Percentiles rank a stretch among this genome's conserved stretches.
These are phyloP conservation scores for Pneumocystis sp. DNA, from an alignment of 1,139 yeast genomes.

Conservation along the genomic window DNA sequence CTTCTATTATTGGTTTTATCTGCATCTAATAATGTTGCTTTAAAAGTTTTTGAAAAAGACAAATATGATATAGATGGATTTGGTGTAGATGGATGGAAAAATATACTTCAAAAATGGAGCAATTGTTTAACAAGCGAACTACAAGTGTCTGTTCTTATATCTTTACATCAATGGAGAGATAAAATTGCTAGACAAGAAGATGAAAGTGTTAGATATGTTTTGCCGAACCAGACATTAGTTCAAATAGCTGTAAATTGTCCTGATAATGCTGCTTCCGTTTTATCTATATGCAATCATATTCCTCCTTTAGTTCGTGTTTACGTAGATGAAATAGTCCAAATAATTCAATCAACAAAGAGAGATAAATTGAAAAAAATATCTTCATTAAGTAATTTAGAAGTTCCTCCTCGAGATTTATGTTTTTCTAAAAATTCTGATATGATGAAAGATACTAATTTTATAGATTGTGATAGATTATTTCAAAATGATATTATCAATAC, in stretches of 20 bases:
- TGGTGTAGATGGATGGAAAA: constrained; percentile 19
- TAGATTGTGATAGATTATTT: not conserved
- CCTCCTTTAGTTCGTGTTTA: constrained; percentile 8
- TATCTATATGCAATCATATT: constrained; percentile 5
- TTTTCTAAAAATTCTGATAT: not conserved
- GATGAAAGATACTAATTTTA: not conserved
- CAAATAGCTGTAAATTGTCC: constrained; percentile 30
- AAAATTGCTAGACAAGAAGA: constrained; percentile 54
- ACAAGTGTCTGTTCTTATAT: constrained; percentile 41
- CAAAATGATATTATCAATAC: not conserved
- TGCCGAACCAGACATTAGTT: constrained; percentile 69
- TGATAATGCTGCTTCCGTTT: constrained; percentile 5
- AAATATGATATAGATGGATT: constrained; percentile 15
- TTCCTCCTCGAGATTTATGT: not conserved
- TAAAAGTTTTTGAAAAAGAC: constrained; percentile 51
- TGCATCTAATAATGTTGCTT: constrained; percentile 70
- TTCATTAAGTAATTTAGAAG: not conserved
- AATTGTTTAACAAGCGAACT: constrained; percentile 28
- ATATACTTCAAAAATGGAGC: constrained; percentile 51
- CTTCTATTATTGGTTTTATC: constrained; percentile 45
- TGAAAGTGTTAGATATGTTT: constrained; percentile 67
- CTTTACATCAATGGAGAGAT: constrained; percentile 75
- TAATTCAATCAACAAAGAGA: constrained; percentile 4
- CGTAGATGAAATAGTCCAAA: constrained; percentile 8
- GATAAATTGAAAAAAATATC: not conserved